A percentile compares a stretch with the other conserved stretches of the same genome.
Conservation (phyloP, 2,329 filamentous ascomycete genomes). For the Hansfordia pulvinata region DNA sequence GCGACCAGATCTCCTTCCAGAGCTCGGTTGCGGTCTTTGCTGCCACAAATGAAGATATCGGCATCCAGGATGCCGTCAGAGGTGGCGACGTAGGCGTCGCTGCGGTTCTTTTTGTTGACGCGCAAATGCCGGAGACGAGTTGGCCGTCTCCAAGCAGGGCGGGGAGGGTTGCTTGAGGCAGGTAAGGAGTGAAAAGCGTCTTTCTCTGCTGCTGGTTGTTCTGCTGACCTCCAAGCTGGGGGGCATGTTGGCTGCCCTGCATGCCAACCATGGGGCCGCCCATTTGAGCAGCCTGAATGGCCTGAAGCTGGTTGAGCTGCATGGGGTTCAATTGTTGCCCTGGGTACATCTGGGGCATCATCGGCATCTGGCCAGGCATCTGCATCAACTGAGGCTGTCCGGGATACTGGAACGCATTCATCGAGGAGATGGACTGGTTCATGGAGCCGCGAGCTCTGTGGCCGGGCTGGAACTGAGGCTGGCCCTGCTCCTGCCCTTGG, state of each 20-base stretch:
- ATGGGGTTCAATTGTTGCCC: slow-evolving; percentile 80
- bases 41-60: slow-evolving; percentile 98
- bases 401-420: slow-evolving; percentile 82
- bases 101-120: slow-evolving; percentile 99
- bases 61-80: slow-evolving; percentile 79
- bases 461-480: slow-evolving; percentile 76
- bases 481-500: slow-evolving; percentile 44
- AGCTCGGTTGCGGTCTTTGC: slow-evolving; percentile 95
- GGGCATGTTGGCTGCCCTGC: slow-evolving; percentile 59
- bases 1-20: slow-evolving; percentile 93
- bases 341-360: slow-evolving; percentile 72
- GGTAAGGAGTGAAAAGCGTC: slow-evolving; percentile 94
- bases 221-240: slow-evolving; percentile 49
- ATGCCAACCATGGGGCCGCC: slow-evolving; percentile 59
- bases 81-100: slow-evolving; percentile 93
- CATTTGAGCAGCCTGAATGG: slow-evolving; percentile 80
- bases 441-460: slow-evolving; percentile 79
- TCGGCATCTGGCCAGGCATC: slow-evolving; percentile 69
- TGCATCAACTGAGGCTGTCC: slow-evolving; percentile 80
- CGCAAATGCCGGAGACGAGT: slow-evolving; percentile 90
- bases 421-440: slow-evolving; percentile 68
- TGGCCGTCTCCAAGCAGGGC: slow-evolving; percentile 84
- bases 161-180: slow-evolving; percentile 86
- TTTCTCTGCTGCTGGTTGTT: slow-evolving; percentile 87
- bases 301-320: slow-evolving; percentile 81